Evolutionary conservation across 441 rosid genomes (phyloP).

Genomic region (Manihot esculenta): DNA sequence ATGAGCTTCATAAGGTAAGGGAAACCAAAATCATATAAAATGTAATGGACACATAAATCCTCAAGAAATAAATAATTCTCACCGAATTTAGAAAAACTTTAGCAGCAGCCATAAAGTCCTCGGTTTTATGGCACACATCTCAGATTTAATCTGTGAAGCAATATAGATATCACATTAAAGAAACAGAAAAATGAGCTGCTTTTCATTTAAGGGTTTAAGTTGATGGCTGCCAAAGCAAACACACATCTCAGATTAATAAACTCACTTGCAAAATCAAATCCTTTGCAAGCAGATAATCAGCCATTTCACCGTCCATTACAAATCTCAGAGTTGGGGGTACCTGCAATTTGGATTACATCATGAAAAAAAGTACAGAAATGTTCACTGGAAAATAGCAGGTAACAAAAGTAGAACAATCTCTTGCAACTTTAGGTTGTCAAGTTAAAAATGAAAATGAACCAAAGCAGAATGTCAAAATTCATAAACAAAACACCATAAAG

Average conservation of each 20-base stretch:
- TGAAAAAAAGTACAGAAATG: background rate
- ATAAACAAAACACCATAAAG: no score
- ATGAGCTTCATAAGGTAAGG: background rate
- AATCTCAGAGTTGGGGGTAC: slow-evolving; percentile 96
- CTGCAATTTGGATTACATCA: slow-evolving; percentile 32
- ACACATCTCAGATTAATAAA: slow-evolving; percentile 13
- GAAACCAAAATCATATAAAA: no score
- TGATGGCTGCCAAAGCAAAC: background rate
- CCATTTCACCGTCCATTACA: no score
- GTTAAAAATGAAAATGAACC: no score
- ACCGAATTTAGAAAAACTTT: slow-evolving; percentile 82
- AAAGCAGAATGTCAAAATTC: no score
- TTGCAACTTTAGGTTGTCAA: background rate
- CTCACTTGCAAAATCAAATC: no score
- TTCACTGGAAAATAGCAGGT: background rate
- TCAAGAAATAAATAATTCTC: slow-evolving; percentile 28
- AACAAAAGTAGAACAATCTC: background rate
- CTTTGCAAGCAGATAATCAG: no score
- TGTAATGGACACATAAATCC: no score
- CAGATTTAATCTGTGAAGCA: slow-evolving; percentile 72
- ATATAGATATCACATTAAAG: background rate
- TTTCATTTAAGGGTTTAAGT: background rate
- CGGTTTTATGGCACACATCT: slow-evolving; percentile 98
- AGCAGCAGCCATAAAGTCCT: slow-evolving; percentile 94
- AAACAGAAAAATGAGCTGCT: background rate